These are phyloP conservation scores for Talaromyces liani DNA, from an alignment of 495 filamentous ascomycete species.

Conservation along the genomic window DNA sequence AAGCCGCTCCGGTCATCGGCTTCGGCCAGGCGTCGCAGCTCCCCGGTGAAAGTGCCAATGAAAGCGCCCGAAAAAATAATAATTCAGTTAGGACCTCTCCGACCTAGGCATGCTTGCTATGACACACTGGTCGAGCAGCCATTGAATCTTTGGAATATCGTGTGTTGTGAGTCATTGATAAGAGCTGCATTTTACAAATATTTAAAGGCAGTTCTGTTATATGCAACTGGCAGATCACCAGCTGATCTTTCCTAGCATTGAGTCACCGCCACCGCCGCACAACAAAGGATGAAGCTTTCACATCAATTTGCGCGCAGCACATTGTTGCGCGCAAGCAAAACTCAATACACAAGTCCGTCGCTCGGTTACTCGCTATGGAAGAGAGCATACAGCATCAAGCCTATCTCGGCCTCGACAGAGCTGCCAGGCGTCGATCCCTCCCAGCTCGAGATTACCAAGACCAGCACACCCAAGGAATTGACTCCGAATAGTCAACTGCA, in stretches of 20 bases:
- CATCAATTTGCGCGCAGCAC: slow-evolving; percentile 33
- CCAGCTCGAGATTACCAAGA: slow-evolving; percentile 68
- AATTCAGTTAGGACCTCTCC: background rate
- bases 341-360: slow-evolving; percentile 15
- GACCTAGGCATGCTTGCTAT: background rate
- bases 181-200: background rate
- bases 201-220: background rate
- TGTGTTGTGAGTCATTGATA: background rate
- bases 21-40: background rate
- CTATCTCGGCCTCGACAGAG: slow-evolving; percentile 45
- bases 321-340: slow-evolving; percentile 16
- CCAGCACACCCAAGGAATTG: slow-evolving; percentile 65
- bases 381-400: slow-evolving; percentile 53
- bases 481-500: slow-evolving; percentile 69
- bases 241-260: background rate
- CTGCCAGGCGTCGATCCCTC: slow-evolving; percentile 62
- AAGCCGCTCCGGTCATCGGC: slow-evolving; percentile 6
- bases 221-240: background rate
- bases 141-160: background rate
- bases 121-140: background rate
- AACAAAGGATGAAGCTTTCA: slow-evolving; percentile 27
- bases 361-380: slow-evolving; percentile 26
- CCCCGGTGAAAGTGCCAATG: background rate
- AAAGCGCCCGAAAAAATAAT: background rate
- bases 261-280: background rate